A percentile compares a stretch with the other conserved stretches of the same genome.
phyloP scores from a whole-genome alignment of 352 stramenopile species.

The Phytophthora ramorum region DNA sequence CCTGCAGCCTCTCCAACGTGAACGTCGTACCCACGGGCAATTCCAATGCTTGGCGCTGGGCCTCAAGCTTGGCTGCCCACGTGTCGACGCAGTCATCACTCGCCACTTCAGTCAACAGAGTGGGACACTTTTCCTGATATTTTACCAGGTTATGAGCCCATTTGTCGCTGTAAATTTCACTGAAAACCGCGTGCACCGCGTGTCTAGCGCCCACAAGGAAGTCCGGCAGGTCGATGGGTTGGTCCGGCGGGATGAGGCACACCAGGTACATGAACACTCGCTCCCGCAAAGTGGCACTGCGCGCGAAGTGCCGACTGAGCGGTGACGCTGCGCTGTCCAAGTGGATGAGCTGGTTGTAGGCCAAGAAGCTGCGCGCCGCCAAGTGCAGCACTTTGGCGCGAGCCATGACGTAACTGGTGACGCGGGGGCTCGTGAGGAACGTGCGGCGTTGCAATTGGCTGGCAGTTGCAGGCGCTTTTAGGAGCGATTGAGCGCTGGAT shows the following conservation, averaged over 20 bases:
- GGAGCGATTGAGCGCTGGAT: background rate
- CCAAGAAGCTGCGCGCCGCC: slow-evolving; percentile 40
- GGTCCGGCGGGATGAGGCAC: slow-evolving; percentile 48
- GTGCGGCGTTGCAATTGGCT: slow-evolving; percentile 3
- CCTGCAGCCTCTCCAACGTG: slow-evolving; percentile 37
- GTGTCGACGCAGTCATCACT: slow-evolving; percentile 22
- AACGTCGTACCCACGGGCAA: slow-evolving; percentile 27
- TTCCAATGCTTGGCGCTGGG: slow-evolving; percentile 26
- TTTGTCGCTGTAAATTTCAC: slow-evolving; percentile 28
- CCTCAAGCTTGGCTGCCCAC: slow-evolving; percentile 35
- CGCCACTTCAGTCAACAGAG: slow-evolving; percentile 26
- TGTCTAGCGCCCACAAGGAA: slow-evolving; percentile 48
- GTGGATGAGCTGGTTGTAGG: slow-evolving; percentile 47
- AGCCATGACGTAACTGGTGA: slow-evolving; percentile 39
- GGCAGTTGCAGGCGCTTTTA: background rate
- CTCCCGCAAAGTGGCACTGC: slow-evolving; percentile 36
- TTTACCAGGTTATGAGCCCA: slow-evolving; percentile 8
- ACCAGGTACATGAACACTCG: slow-evolving; percentile 57
- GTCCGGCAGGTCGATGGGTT: slow-evolving; percentile 47
- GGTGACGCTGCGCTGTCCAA: slow-evolving; percentile 38
- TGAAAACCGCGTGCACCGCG: slow-evolving; percentile 34
- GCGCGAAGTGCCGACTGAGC: slow-evolving; percentile 38
- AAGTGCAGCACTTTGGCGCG: slow-evolving; percentile 54
- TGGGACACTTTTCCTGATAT: background rate
- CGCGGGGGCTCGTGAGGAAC: slow-evolving; percentile 28